Evolutionary conservation across 176 grass and related monocot species (phyloP).

Genomic region (Musa itinerans): DNA sequence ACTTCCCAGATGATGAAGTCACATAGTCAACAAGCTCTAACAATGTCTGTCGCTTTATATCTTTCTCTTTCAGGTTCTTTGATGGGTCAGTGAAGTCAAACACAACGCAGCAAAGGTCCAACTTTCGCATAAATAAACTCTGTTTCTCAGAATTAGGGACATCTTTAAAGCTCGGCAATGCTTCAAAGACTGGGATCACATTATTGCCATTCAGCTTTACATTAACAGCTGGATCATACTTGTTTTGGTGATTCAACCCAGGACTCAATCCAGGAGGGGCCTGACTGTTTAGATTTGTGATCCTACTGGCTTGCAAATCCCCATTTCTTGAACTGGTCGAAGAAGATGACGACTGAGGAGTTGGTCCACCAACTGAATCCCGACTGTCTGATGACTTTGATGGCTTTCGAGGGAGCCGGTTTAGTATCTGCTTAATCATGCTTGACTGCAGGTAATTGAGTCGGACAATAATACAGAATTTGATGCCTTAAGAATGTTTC

Average conservation of each 20-base stretch:
- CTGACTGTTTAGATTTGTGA: neutral
- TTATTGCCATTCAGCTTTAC: constrained; percentile 14
- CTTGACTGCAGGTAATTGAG: neutral
- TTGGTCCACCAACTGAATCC: constrained; percentile 1
- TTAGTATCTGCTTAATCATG: constrained; percentile 30
- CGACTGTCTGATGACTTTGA: constrained; percentile 16
- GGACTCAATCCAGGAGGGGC: neutral
- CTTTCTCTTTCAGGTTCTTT: constrained; percentile 25
- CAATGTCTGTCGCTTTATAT: constrained; percentile 23
- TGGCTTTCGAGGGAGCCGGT: constrained; percentile 20
- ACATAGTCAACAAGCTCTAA: constrained; percentile 28
- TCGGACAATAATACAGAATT: neutral
- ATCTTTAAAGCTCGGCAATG: constrained; percentile 26
- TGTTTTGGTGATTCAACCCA: constrained; percentile 1
- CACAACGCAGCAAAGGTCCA: constrained; percentile 21
- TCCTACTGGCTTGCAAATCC: constrained; percentile 5
- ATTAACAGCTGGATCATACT: constrained; percentile 10
- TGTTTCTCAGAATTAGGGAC: constrained; percentile 20
- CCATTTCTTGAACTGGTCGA: constrained; percentile 3
- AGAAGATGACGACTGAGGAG: constrained; percentile 1
- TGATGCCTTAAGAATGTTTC: neutral
- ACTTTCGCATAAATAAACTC: constrained; percentile 17
- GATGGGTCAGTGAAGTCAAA: constrained; percentile 26
- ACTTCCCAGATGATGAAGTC: constrained; percentile 17
- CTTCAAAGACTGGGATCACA: constrained; percentile 4